Conservation (phyloP, 2,329 filamentous ascomycete species). For the Alternaria dauci region DNA sequence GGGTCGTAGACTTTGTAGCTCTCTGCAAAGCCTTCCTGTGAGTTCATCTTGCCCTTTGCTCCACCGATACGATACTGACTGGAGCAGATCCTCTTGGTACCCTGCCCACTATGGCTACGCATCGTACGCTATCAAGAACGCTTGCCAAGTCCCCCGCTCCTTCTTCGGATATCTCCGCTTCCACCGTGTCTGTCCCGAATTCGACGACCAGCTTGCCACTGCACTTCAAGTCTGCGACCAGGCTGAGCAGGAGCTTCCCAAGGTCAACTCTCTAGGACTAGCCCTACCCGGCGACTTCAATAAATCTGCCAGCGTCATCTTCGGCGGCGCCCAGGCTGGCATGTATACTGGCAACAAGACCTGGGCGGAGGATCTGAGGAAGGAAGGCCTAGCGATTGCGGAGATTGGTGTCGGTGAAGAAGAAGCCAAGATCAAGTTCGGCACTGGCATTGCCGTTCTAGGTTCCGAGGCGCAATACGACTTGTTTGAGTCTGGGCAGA, state of each 20-base stretch:
- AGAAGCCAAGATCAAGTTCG: conserved; percentile 60
- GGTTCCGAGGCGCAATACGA: conserved; percentile 55
- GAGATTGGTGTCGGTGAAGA: conserved; percentile 54
- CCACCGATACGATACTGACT: conserved; percentile 18
- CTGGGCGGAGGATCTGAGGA: conserved; percentile 52
- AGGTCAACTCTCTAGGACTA: conserved; percentile 61
- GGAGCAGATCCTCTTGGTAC: conserved; percentile 62
- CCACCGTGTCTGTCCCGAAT: conserved; percentile 87
- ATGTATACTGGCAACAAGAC: conserved; percentile 52
- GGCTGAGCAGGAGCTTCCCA: conserved; percentile 72
- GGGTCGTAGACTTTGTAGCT: conserved; percentile 81
- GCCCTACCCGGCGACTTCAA: conserved; percentile 82
- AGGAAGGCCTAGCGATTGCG: conserved; percentile 25
- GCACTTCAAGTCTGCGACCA: conserved; percentile 72
- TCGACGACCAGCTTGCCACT: conserved; percentile 69
- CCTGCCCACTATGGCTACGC: conserved; percentile 65
- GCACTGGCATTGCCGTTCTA: conserved; percentile 59
- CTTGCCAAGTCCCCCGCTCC: conserved; percentile 76
- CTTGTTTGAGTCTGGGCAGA: conserved; percentile 31
- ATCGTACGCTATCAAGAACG: conserved; percentile 62
- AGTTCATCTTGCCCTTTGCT: conserved; percentile 42
- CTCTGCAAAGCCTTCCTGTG: conserved; percentile 82
- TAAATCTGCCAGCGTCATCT: conserved; percentile 73
- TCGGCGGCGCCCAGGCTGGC: conserved; percentile 63
- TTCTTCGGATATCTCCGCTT: conserved; percentile 88